Base-by-base conservation (phyloP, 2,329 filamentous ascomycete species). In the Venturia pyrina region DNA sequence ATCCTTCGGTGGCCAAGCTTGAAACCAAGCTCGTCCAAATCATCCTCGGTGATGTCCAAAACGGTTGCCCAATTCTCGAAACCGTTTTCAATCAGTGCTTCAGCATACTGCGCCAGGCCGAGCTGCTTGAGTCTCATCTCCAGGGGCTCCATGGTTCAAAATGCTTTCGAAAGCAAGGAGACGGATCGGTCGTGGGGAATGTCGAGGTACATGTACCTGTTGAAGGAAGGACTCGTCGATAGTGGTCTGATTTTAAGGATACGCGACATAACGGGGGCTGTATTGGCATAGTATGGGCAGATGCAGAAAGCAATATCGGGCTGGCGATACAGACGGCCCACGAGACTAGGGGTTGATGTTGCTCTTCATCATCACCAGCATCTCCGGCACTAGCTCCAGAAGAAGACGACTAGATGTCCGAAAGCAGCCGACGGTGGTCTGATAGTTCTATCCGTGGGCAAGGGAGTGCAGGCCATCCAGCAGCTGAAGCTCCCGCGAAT, bases 41-140 rank as follows among this genome's bases (percentile, higher is more conserved):
- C 69, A 28, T 44, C 34, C 59, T 70, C 68, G 6, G 68, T 69
- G 61, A 70, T 70, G 6, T 53, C 50, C 65, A 65, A 40, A 17
- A 69, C 53, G 24, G 44, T 65, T 21, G 66, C 63, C 69, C 68
- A 70, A 41, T 65, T 65, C 60, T 67, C 67, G 34, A 70, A 69
- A 24, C 69, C 68, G 48, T 70, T 68, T 56, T 67, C 65, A 50
- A 40, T 48, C 37, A 70, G 67, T 17, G 24, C 17, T 37, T 59
- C 57, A 21, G 66, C 43, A 62, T 69, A 66, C 34, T 64, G 46
- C 1, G 21, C 60, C 19, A 66, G 64, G 24, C 64, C 64, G 7
- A 65, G 53, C 28, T 28, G 28, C 17, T 64, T 34, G 28, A 64
- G 63, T 28, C 43, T 64, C 4, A 10, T 17, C 19, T 56, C 24